phyloP scores from a whole-genome alignment of 2,329 filamentous ascomycete species.

The Gaeumannomyces tritici region DNA sequence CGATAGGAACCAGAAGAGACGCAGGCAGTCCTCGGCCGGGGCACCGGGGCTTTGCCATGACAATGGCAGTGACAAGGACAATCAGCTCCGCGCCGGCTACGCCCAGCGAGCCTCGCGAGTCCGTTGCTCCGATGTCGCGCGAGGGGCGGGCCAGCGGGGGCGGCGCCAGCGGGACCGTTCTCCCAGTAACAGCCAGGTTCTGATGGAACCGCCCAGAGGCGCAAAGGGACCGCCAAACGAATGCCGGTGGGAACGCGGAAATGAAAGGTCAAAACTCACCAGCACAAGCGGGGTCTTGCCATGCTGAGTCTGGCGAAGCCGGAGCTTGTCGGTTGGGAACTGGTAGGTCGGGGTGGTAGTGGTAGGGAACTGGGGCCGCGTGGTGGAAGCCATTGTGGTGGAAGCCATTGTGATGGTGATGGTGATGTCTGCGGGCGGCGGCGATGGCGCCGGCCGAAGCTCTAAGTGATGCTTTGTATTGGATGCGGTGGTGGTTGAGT shows the following conservation, averaged over 20 bases:
- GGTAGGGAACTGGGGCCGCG: conserved; percentile 7
- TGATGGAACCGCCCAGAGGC: not conserved
- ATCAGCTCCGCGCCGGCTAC: not conserved
- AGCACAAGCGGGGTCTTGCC: conserved; percentile 3
- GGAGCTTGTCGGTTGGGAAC: conserved; percentile 3
- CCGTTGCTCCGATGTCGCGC: not conserved
- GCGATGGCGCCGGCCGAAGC: too few relatives aligned
- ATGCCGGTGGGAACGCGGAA: too few relatives aligned
- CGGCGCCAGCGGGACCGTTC: not conserved
- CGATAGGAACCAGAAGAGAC: not conserved
- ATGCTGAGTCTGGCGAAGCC: conserved; percentile 3
- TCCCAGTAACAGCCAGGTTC: not conserved
- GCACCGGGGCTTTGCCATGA: too few relatives aligned
- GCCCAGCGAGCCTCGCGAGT: not conserved
- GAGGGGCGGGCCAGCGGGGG: not conserved
- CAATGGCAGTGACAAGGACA: not conserved
- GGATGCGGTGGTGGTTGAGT: too few relatives aligned
- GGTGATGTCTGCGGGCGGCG: too few relatives aligned
- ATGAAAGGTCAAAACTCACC: not conserved
- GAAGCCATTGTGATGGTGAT: not conserved
- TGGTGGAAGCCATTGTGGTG: not conserved
- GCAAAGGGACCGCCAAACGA: not conserved
- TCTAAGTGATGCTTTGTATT: too few relatives aligned
- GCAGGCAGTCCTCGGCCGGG: not conserved
- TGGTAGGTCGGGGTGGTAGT: conserved; percentile 13